These are phyloP conservation scores for Aquanectria penicillioides DNA, from an alignment of 2,329 filamentous ascomycete species.

Conservation along the genomic window DNA sequence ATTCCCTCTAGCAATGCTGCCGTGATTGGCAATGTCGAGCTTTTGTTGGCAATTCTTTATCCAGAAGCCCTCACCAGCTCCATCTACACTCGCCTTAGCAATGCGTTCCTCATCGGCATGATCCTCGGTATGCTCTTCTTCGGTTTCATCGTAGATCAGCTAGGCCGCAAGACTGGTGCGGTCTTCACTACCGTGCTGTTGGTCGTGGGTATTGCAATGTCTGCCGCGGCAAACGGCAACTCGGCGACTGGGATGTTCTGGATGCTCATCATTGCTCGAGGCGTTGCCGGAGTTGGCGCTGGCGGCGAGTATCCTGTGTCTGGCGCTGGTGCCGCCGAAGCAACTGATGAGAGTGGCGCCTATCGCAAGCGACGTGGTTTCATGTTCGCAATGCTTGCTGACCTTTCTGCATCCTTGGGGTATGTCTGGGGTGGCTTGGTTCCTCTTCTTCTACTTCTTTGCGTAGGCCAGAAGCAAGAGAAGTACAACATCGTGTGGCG, in stretches of 20 bases:
- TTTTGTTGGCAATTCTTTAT: constrained; percentile 53
- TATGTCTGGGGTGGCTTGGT: constrained; percentile 61
- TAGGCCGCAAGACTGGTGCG: constrained; percentile 60
- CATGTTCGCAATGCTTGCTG: constrained; percentile 65
- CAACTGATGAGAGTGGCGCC: constrained; percentile 58
- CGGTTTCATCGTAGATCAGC: constrained; percentile 58
- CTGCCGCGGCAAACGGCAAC: constrained; percentile 56
- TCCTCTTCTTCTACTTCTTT: constrained; percentile 61
- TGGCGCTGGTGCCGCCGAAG: constrained; percentile 59
- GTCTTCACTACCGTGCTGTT: constrained; percentile 58
- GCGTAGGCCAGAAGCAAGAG: constrained; percentile 54
- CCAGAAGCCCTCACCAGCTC: constrained; percentile 52
- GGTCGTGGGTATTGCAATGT: constrained; percentile 57
- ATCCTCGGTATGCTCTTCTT: constrained; percentile 67
- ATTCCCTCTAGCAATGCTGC: constrained; percentile 48
- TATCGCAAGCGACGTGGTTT: constrained; percentile 61
- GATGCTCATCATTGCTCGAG: constrained; percentile 59
- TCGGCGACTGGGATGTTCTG: constrained; percentile 55
- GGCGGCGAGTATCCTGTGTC: constrained; percentile 65
- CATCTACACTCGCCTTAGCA: constrained; percentile 62
- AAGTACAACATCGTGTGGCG: constrained; percentile 60
- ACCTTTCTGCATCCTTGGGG: constrained; percentile 60
- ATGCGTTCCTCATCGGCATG: constrained; percentile 65
- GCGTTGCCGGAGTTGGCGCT: constrained; percentile 54
- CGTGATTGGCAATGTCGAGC: constrained; percentile 56